Conservation (phyloP, 495 filamentous ascomycete species). For the Tuber indicum region DNA sequence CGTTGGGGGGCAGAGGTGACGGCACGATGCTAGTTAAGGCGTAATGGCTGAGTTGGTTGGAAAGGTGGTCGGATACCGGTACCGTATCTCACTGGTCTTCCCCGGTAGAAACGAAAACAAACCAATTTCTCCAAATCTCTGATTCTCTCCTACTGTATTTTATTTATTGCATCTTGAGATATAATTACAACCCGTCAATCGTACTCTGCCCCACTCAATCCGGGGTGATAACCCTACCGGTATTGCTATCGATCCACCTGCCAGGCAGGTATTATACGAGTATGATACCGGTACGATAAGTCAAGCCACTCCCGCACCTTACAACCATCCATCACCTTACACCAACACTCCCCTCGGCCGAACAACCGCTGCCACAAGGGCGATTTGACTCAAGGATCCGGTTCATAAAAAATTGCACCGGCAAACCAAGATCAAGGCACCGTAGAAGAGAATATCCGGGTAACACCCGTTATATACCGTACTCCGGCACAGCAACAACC, state of each 20-base stretch:
- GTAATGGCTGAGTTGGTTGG: not conserved
- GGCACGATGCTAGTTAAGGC: not conserved
- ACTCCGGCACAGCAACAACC: too few species aligned
- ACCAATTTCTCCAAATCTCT: not conserved
- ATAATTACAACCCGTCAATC: not conserved
- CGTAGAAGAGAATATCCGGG: not conserved
- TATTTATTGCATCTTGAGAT: not conserved
- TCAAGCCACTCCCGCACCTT: not conserved
- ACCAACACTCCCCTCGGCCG: not conserved
- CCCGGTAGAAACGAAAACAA: not conserved
- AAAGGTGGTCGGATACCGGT: not conserved
- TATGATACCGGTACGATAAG: not conserved
- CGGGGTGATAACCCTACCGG: not conserved
- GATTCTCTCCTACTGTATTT: too few species aligned
- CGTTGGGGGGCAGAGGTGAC: not conserved
- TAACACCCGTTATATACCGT: not conserved
- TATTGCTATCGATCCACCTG: not conserved
- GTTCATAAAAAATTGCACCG: too few species aligned
- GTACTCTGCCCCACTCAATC: not conserved
- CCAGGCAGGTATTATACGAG: too few species aligned
- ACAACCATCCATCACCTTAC: not conserved
- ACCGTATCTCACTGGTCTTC: not conserved
- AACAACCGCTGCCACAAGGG: not conserved
- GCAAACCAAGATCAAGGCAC: too few species aligned
- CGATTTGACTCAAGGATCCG: not conserved